Conservation (phyloP, 2,329 filamentous ascomycete species). For the Ceratocystis papillata region DNA sequence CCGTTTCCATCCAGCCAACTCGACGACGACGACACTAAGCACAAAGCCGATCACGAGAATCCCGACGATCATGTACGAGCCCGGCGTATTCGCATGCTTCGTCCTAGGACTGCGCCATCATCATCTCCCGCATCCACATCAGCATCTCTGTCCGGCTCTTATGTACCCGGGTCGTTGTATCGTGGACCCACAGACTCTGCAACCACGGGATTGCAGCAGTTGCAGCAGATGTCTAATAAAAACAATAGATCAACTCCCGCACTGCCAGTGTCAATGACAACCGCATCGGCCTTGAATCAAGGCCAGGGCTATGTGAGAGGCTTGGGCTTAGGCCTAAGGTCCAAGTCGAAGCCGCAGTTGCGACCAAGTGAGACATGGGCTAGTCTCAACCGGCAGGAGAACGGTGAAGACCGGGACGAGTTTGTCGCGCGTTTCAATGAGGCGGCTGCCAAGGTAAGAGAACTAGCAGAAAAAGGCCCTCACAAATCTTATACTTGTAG, state of each 20-base stretch:
- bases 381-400: conserved; percentile 31
- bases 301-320: conserved; percentile 3
- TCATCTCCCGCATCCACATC: conserved; percentile 14
- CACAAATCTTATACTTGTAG: neutral
- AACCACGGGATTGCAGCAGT: neutral
- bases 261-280: conserved; percentile 18
- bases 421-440: conserved; percentile 51
- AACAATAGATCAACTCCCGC: conserved; percentile 22
- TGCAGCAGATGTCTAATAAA: conserved; percentile 11
- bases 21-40: neutral
- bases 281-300: conserved; percentile 5
- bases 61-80: neutral
- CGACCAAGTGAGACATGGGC: conserved; percentile 24
- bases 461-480: neutral
- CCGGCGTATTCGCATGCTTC: neutral
- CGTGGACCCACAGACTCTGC: neutral
- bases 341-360: conserved; percentile 21
- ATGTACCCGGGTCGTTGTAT: neutral
- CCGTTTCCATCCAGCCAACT: neutral
- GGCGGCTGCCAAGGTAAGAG: conserved; percentile 45
- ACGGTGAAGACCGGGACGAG: conserved; percentile 38
- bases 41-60: neutral
- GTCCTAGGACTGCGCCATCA: conserved; percentile 17
- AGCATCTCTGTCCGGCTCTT: neutral
- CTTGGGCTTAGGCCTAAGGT: conserved; percentile 14